phyloP scores from a whole-genome alignment of 2,329 filamentous ascomycete species.

The Emmonsiellopsis sp. region DNA sequence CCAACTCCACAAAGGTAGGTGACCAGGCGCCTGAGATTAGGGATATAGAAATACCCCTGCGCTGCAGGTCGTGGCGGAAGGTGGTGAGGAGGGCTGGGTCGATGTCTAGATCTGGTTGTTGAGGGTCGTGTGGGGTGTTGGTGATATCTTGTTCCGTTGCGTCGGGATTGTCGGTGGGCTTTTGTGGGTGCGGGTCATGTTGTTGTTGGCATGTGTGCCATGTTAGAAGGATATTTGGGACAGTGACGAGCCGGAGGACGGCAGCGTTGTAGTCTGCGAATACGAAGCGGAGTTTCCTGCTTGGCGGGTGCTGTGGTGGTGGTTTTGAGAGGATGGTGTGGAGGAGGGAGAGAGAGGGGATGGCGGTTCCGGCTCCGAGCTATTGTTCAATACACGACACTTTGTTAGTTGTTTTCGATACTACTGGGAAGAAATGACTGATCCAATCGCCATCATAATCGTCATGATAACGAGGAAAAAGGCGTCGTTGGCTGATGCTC shows the following conservation, averaged over 20 bases:
- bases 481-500: background rate
- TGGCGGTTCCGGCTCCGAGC: slow-evolving; percentile 54
- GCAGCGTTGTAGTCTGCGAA: slow-evolving; percentile 53
- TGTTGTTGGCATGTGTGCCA: slow-evolving; percentile 30
- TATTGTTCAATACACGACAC: slow-evolving; percentile 15
- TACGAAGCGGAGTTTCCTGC: slow-evolving; percentile 38
- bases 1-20: slow-evolving; percentile 36
- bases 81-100: slow-evolving; percentile 36
- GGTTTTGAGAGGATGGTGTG: slow-evolving; percentile 37
- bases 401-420: no score
- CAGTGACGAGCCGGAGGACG: slow-evolving; percentile 50
- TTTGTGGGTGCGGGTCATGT: background rate
- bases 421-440: background rate
- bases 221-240: slow-evolving; percentile 52
- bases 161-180: no score
- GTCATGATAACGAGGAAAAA: background rate
- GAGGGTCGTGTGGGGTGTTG: background rate
- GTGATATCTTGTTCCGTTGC: no score
- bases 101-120: slow-evolving; percentile 36
- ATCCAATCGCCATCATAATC: background rate
- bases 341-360: slow-evolving; percentile 49
- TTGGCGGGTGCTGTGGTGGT: slow-evolving; percentile 5
- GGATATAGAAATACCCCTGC: slow-evolving; percentile 38
- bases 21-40: slow-evolving; percentile 54
- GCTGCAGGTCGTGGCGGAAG: slow-evolving; percentile 36